Percentiles rank a stretch among this genome's conserved stretches.
These are phyloP conservation scores for Lippia alba DNA, from an alignment of 305 asterid genomes.

Conservation along the genomic window DNA sequence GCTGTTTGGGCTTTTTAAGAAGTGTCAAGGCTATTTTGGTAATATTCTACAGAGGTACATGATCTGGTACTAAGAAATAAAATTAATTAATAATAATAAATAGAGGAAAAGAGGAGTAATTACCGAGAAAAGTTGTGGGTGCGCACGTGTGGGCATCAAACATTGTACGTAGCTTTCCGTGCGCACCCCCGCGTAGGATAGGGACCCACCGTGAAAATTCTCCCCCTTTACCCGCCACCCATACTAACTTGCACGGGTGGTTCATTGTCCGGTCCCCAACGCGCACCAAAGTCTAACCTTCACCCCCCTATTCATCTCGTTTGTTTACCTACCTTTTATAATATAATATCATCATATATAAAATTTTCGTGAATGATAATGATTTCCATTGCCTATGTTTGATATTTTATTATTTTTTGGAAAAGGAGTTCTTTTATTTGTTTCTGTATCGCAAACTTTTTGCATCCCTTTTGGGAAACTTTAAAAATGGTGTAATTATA, in stretches of 20 bases:
- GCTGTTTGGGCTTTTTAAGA: not conserved
- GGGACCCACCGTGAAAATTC: conserved; percentile 50
- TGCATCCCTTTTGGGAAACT: too few relatives aligned
- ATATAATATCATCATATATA: not conserved
- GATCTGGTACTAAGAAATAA: not conserved
- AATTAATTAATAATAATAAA: not conserved
- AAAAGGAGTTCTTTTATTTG: too few relatives aligned
- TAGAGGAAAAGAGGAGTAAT: conserved; percentile 20
- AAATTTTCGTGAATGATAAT: not conserved
- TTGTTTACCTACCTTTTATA: not conserved
- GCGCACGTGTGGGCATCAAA: conserved; percentile 76
- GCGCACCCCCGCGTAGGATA: conserved; percentile 35
- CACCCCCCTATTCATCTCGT: not conserved
- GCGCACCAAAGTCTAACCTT: conserved; percentile 5
- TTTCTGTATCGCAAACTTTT: too few relatives aligned
- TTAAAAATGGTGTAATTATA: too few relatives aligned
- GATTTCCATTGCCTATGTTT: not conserved
- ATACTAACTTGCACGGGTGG: conserved; percentile 60
- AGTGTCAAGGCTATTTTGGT: conserved; percentile 29
- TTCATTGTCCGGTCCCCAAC: conserved; percentile 27
- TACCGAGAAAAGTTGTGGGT: conserved; percentile 37
- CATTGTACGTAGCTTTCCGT: conserved; percentile 40
- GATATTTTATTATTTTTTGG: too few relatives aligned
- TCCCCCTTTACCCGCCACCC: conserved; percentile 40
- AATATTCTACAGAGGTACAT: not conserved